A percentile compares a stretch with the other conserved stretches of the same genome.
These are phyloP conservation scores for Rhexocercosporidium sp. DNA, from an alignment of 2,329 filamentous ascomycete species.

Conservation along the genomic window DNA sequence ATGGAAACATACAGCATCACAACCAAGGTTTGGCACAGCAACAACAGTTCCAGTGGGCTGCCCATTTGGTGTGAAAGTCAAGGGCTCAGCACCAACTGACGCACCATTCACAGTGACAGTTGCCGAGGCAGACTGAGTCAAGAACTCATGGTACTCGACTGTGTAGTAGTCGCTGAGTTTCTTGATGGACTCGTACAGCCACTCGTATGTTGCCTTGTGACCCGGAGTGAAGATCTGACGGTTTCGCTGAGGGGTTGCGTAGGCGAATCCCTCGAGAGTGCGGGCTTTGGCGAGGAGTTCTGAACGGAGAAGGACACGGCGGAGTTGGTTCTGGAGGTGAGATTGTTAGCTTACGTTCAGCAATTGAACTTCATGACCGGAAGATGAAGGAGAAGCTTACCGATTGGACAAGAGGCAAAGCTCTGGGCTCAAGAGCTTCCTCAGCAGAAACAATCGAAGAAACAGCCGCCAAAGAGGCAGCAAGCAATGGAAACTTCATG, in stretches of 20 bases:
- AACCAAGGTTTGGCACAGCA: constrained; percentile 30
- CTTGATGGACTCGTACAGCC: constrained; percentile 42
- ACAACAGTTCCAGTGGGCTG: constrained; percentile 21
- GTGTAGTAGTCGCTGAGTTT: constrained; percentile 15
- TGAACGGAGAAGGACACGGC: constrained; percentile 21
- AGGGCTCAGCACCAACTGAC: constrained; percentile 13
- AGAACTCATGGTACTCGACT: constrained; percentile 32
- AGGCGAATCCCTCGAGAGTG: constrained; percentile 27
- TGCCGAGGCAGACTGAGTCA: constrained; percentile 20
- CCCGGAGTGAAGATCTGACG: constrained; percentile 29
- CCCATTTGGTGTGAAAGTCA: constrained; percentile 28
- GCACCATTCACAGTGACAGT: constrained; percentile 22
- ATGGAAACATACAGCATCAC: constrained; percentile 35
- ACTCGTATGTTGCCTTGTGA: constrained; percentile 52
- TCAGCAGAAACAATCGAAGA: constrained; percentile 2
- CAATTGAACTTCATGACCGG: neutral
- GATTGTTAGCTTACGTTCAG: neutral
- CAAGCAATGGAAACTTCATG: constrained; percentile 9
- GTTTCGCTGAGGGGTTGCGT: constrained; percentile 24
- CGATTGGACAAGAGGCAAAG: constrained; percentile 29
- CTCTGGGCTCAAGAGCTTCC: constrained; percentile 9
- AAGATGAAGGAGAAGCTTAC: constrained; percentile 7
- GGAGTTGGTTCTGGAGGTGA: constrained; percentile 25
- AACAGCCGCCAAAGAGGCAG: constrained; percentile 1
- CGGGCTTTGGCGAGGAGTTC: constrained; percentile 26